Evolutionary conservation across 352 stramenopile species (phyloP), one percentile per base, ranked within the genome.

Genomic region (Pythium diclinum): DNA sequence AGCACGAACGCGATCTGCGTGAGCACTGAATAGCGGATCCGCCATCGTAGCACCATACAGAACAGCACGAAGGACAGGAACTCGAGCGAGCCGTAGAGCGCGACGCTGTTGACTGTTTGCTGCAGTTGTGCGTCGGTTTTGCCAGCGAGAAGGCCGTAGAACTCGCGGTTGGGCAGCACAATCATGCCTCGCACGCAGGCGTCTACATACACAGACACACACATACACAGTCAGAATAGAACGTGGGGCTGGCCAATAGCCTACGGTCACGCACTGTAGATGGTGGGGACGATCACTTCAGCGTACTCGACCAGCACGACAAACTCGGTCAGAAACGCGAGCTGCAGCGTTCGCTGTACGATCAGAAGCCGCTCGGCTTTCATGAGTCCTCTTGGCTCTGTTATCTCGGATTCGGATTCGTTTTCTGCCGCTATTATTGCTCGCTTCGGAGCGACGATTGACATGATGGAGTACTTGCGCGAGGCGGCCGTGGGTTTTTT

Each of bases 261-360:
- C 25, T 28, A 28, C 25, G 25, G 25, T 28, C n/a, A 63, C 64
- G 38, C 58, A 71, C 65, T 71, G 46, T 78, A 79, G 49, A 78
- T 69, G 3, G 76, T 51, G 0, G 75, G 67, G 21, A 83, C 68
- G 33, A 83, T 61, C 5, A 68, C 58, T 17, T 83, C 72, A 40
- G 73, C 54, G 47, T 78, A 83, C 25, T 77, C 72, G 13, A 72
- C 58, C 7, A 77, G 61, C 2, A 71, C 56, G 14, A 74, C 55
- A 47, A 72, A 81, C 46, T 83, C 73, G 17, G 64, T 71, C 2
- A 62, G 64, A 55, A 75, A 81, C 6, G 77, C 48, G 14, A 73
- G 40, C 21, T 56, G 28, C 34, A 68, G 67, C 0, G 61, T 59
- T 2, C 60, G 9, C 10, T 66, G 63, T 2, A 74, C 54, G 23